Conservation (phyloP, 768 basidiomycete genomes). For the Symmetrospora coprosmae region DNA sequence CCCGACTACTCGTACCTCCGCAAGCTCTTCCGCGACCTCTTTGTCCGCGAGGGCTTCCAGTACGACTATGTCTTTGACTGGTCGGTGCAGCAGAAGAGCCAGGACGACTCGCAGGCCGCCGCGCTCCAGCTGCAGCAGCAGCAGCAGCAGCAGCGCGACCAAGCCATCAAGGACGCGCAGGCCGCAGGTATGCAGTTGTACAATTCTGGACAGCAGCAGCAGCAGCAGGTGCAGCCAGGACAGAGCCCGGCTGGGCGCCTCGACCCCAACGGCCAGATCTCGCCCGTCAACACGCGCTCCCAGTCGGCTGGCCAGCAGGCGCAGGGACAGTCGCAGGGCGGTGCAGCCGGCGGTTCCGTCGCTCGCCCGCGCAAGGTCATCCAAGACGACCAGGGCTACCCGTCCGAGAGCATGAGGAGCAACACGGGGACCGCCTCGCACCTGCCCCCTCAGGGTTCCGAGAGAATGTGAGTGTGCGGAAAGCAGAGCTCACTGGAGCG, state of each 20-base stretch:
- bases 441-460: not conserved
- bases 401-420: not conserved
- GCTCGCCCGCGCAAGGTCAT: not conserved
- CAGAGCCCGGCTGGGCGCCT: too few relatives aligned
- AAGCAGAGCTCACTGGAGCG: not conserved
- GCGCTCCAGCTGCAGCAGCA: not conserved
- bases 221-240: too few relatives aligned
- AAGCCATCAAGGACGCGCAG: not conserved
- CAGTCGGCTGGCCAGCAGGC: too few relatives aligned
- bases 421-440: not conserved
- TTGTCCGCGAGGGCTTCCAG: conserved; percentile 63
- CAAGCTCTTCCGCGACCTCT: conserved; percentile 73
- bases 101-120: not conserved
- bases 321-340: not conserved
- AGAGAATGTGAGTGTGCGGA: conserved; percentile 10
- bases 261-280: too few relatives aligned
- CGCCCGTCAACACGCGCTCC: too few relatives aligned
- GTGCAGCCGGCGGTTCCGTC: not conserved
- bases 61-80: conserved; percentile 99
- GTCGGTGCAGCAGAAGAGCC: conserved; percentile 37
- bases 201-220: too few relatives aligned
- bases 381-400: not conserved
- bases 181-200: too few relatives aligned
- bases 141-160: not conserved
- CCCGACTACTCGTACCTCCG: conserved; percentile 98